Evolutionary conservation across 2,329 filamentous ascomycete species (phyloP), one percentile per base, ranked within the genome.

Genomic region (Dissoconium aciculare): DNA sequence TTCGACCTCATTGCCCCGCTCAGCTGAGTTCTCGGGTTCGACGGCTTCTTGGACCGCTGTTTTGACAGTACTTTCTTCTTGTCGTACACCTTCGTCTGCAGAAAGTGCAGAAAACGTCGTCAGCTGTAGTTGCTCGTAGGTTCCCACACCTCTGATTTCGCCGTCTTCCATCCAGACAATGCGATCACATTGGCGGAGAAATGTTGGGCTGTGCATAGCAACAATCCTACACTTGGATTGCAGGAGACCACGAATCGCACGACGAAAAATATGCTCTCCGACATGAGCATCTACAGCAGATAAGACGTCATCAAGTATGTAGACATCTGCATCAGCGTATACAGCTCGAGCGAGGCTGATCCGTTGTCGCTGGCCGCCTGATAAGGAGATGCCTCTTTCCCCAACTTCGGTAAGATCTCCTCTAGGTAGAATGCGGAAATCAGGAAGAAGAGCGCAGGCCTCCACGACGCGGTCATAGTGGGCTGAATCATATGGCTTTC

Each of bases 331-430:
- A 38, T 70, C 54, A 44, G 69, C 71, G 43, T 71, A 72, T 27
- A 72, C 70, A 1, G 68, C 68, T 28, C 85, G 69, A n/a, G 84
- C 84, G 47, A 93, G 91, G 49, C 91, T 92, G 41, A 92, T 63
- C 5, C 85, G 71, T 53, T 91, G 83, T 52, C 91, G 92, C 53
- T 93, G 84, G 2, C 84, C 84, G 31, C 84, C 84, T 9, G 81
- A 91, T 2, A 93, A 77, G 1, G 81, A 92, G 47, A 93, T 92
- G 24, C 84, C 84, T 37, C 81, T 73, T 53, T 92, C 84, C n/a
- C 84, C 84, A 46, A 93, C 89, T 51, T 92, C 84, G 0, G 84
- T 93, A 42, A 68, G 58, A 45, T 93, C 84, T 10, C 80, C 78
- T 33, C 78, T 69, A 0, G 84, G 83, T 10, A 93, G 64, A 71